Conservation (phyloP, 176 grass and related monocot species). For the Avena atlantica region DNA sequence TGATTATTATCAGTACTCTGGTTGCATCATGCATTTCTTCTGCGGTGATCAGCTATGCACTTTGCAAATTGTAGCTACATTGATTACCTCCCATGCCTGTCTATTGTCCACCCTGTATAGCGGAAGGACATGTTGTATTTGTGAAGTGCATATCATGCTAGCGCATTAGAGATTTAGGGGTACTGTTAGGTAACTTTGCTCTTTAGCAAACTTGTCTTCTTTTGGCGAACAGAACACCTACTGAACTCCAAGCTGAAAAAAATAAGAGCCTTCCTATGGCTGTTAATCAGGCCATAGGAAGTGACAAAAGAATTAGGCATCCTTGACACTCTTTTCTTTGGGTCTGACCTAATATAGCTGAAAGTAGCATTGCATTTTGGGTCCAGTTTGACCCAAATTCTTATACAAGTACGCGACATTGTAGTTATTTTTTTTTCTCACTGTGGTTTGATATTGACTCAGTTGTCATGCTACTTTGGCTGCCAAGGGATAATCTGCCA, state of each 20-base stretch:
- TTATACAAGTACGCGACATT: not conserved
- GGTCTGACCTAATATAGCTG: not conserved
- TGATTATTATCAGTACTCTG: not conserved
- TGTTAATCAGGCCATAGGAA: conserved; percentile 10
- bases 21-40: not conserved
- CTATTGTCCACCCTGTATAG: not conserved
- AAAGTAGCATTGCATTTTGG: conserved; percentile 17
- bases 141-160: not conserved
- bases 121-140: not conserved
- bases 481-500: conserved; percentile 8
- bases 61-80: conserved; percentile 4
- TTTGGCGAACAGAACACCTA: not conserved
- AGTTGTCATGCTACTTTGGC: not conserved
- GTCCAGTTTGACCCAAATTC: not conserved
- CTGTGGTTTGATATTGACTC: conserved; percentile 2
- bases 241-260: not conserved
- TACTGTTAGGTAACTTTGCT: not conserved
- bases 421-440: not conserved
- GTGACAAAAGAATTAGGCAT: not conserved
- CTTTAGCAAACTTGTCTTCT: not conserved
- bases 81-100: conserved; percentile 16
- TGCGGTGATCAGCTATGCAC: not conserved
- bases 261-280: not conserved
- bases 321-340: conserved; percentile 9
- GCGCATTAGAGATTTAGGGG: not conserved